phyloP scores from a whole-genome alignment of 306 rosid genomes.

The Adenanthera pavonina region DNA sequence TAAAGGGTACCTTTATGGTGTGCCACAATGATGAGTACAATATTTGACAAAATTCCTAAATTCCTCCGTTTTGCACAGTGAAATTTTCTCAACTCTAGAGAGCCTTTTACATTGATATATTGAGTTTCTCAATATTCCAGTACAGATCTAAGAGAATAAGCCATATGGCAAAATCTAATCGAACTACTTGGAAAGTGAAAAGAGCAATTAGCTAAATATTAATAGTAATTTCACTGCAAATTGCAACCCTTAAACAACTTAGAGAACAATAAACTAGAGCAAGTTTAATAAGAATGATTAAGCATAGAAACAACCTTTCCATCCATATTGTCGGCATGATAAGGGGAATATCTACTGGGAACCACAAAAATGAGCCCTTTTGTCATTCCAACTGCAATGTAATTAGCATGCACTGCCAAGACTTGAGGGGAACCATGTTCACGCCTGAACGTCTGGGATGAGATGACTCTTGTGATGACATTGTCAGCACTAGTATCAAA shows the following conservation, averaged over 20 bases:
- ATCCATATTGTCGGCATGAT: slow-evolving; percentile 77
- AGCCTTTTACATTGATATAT: slow-evolving; percentile 22
- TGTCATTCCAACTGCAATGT: slow-evolving; percentile 89
- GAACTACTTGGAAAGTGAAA: slow-evolving; percentile 26
- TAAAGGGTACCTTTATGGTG: slow-evolving; percentile 26
- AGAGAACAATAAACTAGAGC: slow-evolving; percentile 31
- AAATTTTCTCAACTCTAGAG: not conserved
- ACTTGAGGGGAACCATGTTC: slow-evolving; percentile 93
- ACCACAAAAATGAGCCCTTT: slow-evolving; percentile 77
- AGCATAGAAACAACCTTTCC: slow-evolving; percentile 64
- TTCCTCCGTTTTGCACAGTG: not conserved
- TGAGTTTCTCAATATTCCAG: slow-evolving; percentile 20
- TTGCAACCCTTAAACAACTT: not conserved
- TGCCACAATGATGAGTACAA: not conserved
- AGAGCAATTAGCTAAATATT: slow-evolving; percentile 27
- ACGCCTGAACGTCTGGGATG: slow-evolving; percentile 72
- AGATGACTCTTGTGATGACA: slow-evolving; percentile 66
- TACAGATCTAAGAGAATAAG: slow-evolving; percentile 27
- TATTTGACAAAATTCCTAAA: slow-evolving; percentile 16
- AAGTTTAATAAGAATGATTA: slow-evolving; percentile 7
- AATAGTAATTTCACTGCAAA: not conserved
- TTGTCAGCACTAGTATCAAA: slow-evolving; percentile 74
- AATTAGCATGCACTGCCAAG: slow-evolving; percentile 81
- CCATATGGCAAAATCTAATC: slow-evolving; percentile 28
- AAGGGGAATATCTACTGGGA: slow-evolving; percentile 83